Evolutionary conservation across 345 rosid genomes (phyloP).

Genomic region (Boechera divaricarpa): DNA sequence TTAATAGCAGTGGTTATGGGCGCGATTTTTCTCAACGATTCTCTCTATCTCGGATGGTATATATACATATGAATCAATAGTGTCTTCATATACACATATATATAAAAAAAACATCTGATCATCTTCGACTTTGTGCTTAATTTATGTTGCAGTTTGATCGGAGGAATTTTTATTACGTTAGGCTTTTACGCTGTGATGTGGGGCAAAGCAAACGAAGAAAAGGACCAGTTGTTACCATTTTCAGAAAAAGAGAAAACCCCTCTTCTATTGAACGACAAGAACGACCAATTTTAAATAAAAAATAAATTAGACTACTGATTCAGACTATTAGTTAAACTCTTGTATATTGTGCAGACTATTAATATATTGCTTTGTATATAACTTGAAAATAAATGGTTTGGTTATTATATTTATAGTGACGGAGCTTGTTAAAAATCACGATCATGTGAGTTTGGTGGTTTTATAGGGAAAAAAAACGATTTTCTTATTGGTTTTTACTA

Average conservation of each 20-base stretch:
- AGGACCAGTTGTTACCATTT: slow-evolving; percentile 43
- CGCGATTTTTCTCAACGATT: slow-evolving; percentile 59
- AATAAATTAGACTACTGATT: no score
- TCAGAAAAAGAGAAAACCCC: slow-evolving; percentile 52
- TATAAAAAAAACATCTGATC: neutral
- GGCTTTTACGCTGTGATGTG: slow-evolving; percentile 83
- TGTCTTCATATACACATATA: neutral
- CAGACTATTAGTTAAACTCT: no score
- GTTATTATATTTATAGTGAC: no score
- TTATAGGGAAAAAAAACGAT: no score
- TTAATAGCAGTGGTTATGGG: slow-evolving; percentile 68
- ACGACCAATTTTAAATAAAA: slow-evolving; percentile 16
- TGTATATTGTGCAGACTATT: neutral
- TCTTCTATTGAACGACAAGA: slow-evolving; percentile 49
- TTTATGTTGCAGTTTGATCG: slow-evolving; percentile 56
- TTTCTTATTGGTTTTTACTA: no score
- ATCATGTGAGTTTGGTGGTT: no score
- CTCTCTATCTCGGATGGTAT: slow-evolving; percentile 72
- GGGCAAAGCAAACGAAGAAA: slow-evolving; percentile 76
- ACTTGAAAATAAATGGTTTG: neutral
- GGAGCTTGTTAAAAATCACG: no score
- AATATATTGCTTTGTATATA: neutral
- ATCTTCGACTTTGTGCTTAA: neutral
- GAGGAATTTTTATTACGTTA: slow-evolving; percentile 65
- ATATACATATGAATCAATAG: neutral